Percentiles rank a stretch among this genome's conserved stretches.
Conservation (phyloP, 192 early-diverging fungal genomes). For the Helicostylum pulchrum region DNA sequence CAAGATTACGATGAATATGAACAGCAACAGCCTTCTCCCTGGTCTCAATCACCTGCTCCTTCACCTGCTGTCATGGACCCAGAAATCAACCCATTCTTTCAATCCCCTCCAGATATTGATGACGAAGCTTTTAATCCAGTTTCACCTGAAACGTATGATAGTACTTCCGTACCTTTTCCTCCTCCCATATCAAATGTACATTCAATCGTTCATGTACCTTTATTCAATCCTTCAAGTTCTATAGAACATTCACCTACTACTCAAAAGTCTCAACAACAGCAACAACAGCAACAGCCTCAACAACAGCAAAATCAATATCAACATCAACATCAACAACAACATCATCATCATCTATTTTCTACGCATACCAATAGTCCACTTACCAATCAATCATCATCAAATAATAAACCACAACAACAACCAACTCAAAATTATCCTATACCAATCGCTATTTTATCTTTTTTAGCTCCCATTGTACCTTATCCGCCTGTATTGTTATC, state of each 20-base stretch:
- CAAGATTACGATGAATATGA: slow-evolving; percentile 51
- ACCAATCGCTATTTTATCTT: slow-evolving; percentile 53
- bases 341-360: not conserved
- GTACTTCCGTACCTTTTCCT: slow-evolving; percentile 22
- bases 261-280: not conserved
- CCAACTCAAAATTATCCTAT: slow-evolving; percentile 1
- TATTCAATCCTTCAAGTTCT: slow-evolving; percentile 43
- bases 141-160: slow-evolving; percentile 29
- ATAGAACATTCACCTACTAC: slow-evolving; percentile 28
- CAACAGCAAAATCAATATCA: not conserved
- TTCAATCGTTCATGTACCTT: slow-evolving; percentile 53
- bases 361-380: not conserved
- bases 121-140: slow-evolving; percentile 57
- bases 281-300: not conserved
- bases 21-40: slow-evolving; percentile 52
- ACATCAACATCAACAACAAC: not conserved
- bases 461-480: slow-evolving; percentile 50
- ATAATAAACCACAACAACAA: not conserved
- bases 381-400: not conserved
- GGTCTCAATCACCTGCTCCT: slow-evolving; percentile 56
- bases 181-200: slow-evolving; percentile 40
- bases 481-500: slow-evolving; percentile 44
- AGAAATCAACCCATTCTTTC: slow-evolving; percentile 57
- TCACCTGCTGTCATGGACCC: slow-evolving; percentile 51
- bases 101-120: slow-evolving; percentile 46